Evolutionary conservation across 768 basidiomycete genomes (phyloP).

Genomic region (Leccinum subgranulosum): DNA sequence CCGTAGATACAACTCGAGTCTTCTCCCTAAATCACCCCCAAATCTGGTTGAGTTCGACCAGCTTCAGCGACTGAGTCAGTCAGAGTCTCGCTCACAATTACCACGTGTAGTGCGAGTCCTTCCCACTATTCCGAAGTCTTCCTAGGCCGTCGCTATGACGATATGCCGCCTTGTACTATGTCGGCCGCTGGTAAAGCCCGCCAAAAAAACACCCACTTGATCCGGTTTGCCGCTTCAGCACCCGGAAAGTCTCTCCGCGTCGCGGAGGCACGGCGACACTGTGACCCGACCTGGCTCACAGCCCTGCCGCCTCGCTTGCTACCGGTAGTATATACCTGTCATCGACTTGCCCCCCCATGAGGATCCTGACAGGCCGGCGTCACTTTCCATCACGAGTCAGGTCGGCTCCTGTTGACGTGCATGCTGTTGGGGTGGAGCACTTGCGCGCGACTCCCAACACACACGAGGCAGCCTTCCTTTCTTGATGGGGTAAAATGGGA

Average conservation of each 20-base stretch:
- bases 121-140: background rate
- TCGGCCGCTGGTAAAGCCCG: background rate
- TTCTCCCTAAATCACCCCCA: background rate
- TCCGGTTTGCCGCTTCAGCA: background rate
- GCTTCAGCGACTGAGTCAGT: too few relatives aligned
- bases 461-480: conserved; percentile 22
- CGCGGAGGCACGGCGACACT: background rate
- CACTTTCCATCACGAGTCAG: background rate
- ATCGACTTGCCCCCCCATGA: background rate
- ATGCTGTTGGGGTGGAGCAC: background rate
- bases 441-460: background rate
- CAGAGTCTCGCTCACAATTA: background rate
- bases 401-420: conserved; percentile 1
- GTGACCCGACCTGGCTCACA: background rate
- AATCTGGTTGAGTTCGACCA: background rate
- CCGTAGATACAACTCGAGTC: conserved; percentile 5
- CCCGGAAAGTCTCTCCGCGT: background rate
- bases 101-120: background rate
- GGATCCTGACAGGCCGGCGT: background rate
- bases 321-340: background rate
- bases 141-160: conserved; percentile 4
- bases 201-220: background rate
- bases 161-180: background rate
- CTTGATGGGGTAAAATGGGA: background rate
- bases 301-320: background rate